phyloP scores from a whole-genome alignment of 331 rosid genomes.

The Quercus lobata region DNA sequence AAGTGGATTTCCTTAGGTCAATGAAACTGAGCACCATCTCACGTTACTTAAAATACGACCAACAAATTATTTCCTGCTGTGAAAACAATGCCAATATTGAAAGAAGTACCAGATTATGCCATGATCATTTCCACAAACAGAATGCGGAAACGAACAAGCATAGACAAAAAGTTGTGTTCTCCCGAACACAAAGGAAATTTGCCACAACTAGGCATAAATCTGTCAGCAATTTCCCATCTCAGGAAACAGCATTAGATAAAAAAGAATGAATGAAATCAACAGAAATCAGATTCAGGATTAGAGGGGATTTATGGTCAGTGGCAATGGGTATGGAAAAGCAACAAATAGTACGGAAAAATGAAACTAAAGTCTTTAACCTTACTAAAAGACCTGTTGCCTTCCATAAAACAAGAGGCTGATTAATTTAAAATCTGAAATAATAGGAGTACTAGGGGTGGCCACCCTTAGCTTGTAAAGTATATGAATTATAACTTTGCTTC shows the following conservation, averaged over 20 bases:
- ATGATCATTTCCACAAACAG: not conserved
- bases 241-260: not conserved
- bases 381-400: not conserved
- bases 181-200: not conserved
- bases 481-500: not conserved
- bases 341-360: too few species aligned
- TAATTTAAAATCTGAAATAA: not conserved
- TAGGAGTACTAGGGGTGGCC: not conserved
- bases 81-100: not conserved
- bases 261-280: not conserved
- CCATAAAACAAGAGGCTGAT: not conserved
- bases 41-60: not conserved
- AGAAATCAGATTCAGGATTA: not conserved
- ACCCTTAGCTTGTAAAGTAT: not conserved
- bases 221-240: not conserved
- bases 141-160: too few species aligned
- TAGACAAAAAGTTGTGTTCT: not conserved
- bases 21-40: not conserved
- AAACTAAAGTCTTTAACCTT: not conserved
- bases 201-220: not conserved
- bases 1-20: not conserved
- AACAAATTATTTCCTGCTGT: not conserved
- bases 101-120: not conserved
- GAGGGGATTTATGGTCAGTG: not conserved
- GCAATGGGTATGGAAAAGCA: not conserved